phyloP scores from a whole-genome alignment of 441 rosid genomes.

The Macaranga tanarius region DNA sequence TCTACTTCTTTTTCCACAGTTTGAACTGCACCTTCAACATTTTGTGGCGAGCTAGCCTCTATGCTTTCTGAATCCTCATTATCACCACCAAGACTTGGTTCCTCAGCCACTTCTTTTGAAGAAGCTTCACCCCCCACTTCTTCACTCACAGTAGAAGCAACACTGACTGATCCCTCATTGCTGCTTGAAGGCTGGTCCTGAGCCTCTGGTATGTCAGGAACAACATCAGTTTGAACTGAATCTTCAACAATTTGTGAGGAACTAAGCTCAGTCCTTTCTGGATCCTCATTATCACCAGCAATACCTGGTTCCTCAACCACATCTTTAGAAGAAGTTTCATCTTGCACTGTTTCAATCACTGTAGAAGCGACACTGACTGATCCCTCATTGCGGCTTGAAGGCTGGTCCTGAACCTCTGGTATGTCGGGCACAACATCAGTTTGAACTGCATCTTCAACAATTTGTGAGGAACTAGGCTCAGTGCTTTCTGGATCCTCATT shows the following conservation, averaged over 20 bases:
- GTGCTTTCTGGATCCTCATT: conserved; percentile 17
- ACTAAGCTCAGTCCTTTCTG: conserved; percentile 17
- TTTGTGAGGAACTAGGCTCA: conserved; percentile 12
- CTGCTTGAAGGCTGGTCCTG: conserved; percentile 28
- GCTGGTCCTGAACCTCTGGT: conserved; percentile 29
- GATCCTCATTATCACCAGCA: conserved; percentile 16
- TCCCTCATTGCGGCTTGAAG: conserved; percentile 22
- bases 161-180: conserved; percentile 18
- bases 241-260: conserved; percentile 14
- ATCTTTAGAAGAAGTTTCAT: conserved; percentile 24
- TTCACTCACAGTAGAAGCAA: conserved; percentile 30
- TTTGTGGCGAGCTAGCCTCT: conserved; percentile 13
- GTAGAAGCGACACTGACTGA: conserved; percentile 22
- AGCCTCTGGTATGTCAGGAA: conserved; percentile 25
- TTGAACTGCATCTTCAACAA: conserved; percentile 18
- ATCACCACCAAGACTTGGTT: conserved; percentile 20
- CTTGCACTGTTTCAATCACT: conserved; percentile 27
- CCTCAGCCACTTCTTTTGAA: conserved; percentile 22
- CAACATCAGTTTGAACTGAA: conserved; percentile 8
- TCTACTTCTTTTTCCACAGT: conserved; percentile 29
- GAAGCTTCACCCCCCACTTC: conserved; percentile 25
- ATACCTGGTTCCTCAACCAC: conserved; percentile 22
- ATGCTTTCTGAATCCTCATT: conserved; percentile 16
- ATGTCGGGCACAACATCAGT: conserved; percentile 18
- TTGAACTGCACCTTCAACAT: conserved; percentile 18